Evolutionary conservation across 306 rosid species (phyloP).

Genomic region (Rosa chinensis): DNA sequence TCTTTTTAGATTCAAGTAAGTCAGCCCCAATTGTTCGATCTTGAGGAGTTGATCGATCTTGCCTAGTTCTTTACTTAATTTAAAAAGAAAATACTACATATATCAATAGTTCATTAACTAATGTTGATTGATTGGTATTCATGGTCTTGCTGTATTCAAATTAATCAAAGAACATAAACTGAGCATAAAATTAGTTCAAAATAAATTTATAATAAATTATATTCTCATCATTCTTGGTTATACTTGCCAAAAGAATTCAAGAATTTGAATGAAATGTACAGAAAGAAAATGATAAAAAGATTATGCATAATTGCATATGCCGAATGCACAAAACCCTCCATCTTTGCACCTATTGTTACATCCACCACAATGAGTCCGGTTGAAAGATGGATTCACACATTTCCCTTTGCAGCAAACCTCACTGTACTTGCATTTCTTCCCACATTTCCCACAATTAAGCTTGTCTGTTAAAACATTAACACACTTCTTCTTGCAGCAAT

Average conservation of each 20-base stretch:
- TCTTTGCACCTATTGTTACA: conserved; percentile 28
- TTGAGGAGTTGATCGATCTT: background rate
- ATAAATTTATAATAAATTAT: background rate
- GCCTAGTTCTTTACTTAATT: too few relatives aligned
- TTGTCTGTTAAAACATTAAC: conserved; percentile 17
- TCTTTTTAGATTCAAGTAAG: too few relatives aligned
- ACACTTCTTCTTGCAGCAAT: conserved; percentile 40
- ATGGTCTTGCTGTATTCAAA: background rate
- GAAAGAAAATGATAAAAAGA: background rate
- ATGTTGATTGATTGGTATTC: background rate
- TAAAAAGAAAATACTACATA: too few relatives aligned
- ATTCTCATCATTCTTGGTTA: background rate
- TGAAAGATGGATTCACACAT: conserved; percentile 37
- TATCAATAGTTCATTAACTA: too few relatives aligned
- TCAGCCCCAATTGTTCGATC: background rate
- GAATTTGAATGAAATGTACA: background rate
- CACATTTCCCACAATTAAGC: conserved; percentile 28
- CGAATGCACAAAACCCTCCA: conserved; percentile 31
- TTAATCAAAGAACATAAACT: background rate
- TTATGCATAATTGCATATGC: conserved; percentile 30
- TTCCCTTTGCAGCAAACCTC: conserved; percentile 31
- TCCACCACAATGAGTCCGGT: conserved; percentile 27
- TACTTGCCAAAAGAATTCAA: background rate
- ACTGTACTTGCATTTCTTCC: conserved; percentile 31
- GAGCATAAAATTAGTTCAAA: background rate